Evolutionary conservation across 2,329 filamentous ascomycete species (phyloP), one percentile per base, ranked within the genome.

Genomic region (Alternaria sp.): DNA sequence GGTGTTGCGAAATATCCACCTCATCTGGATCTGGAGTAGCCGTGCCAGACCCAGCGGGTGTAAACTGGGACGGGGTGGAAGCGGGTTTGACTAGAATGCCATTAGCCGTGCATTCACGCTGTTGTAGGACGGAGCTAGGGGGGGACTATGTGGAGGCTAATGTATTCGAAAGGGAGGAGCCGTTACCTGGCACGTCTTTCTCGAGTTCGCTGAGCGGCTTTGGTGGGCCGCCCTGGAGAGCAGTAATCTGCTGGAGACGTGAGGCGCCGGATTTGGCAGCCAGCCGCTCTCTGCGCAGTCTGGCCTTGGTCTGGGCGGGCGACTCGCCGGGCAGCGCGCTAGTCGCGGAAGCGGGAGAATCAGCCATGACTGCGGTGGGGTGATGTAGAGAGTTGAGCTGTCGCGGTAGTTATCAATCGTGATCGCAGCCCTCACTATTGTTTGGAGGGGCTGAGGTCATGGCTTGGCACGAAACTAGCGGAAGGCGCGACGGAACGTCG

Each of bases 1-100:
- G 90, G 80, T 92, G 90, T 67, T 90, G 81, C n/a, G 90, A 92
- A 69, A 95, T 93, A 77, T 94, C 91, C 67, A 93, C 86, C 78
- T 93, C 92, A 6, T 89, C 91, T 6, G 91, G 91, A 60, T 85
- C 88, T 71, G 80, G 75, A n/a, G 75, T 76, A n/a, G 73, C 71
- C 21, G 73, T 73, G n/a, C 70, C 67, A 54, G 75, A 70, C n/a
- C 65, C 59, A 40, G 67, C 62, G 60, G 71, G 61, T 26, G 64
- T 65, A 32, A 57, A 53, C 28, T 63, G 60, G 7, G 71, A 63
- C 40, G 72, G 67, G 36, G 66, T 68, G 25, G 72, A 62, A 11
- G 72, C 47, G 15, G 74, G 68, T 57, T 74, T 67, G 49, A 69
- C 72, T 74, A 50, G n/a, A 19, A 59, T 21, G 61, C 65, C n/a